A percentile compares a stretch with the other conserved stretches of the same genome.
Conservation (phyloP, 139 green algal genomes). For the Limnomonas spitsbergensis region DNA sequence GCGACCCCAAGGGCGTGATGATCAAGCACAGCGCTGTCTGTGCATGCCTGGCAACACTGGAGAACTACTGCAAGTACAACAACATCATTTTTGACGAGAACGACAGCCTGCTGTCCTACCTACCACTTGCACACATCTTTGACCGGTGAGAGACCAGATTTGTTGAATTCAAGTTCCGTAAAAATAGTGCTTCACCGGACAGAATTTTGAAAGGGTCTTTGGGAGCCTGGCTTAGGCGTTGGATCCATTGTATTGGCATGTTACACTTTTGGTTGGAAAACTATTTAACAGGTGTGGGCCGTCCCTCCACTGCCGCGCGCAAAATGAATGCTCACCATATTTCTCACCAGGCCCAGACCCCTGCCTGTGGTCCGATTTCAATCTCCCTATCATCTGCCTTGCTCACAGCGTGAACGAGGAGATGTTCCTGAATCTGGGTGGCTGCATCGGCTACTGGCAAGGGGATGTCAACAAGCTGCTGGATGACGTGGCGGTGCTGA, state of each 20-base stretch:
- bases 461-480: conserved; percentile 79
- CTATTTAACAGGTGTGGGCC: too few relatives aligned
- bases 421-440: conserved; percentile 68
- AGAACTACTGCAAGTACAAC: conserved; percentile 27
- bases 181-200: too few relatives aligned
- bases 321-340: too few relatives aligned
- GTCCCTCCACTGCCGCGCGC: too few relatives aligned
- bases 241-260: too few relatives aligned
- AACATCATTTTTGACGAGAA: conserved; percentile 27
- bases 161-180: too few relatives aligned
- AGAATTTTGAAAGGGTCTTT: too few relatives aligned
- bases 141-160: conserved; percentile 74
- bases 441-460: conserved; percentile 79
- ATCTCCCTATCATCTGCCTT: too few relatives aligned
- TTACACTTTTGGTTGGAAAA: too few relatives aligned
- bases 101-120: conserved; percentile 72
- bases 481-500: conserved; percentile 76
- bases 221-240: too few relatives aligned
- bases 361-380: too few relatives aligned
- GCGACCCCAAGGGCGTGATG: conserved; percentile 78
- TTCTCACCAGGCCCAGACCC: too few relatives aligned
- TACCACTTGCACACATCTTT: conserved; percentile 91
- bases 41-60: conserved; percentile 38
- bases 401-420: conserved; percentile 57
- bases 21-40: conserved; percentile 70